Base-by-base conservation (phyloP, 2,329 filamentous ascomycete genomes). In the Ophiostoma pallidulum region DNA sequence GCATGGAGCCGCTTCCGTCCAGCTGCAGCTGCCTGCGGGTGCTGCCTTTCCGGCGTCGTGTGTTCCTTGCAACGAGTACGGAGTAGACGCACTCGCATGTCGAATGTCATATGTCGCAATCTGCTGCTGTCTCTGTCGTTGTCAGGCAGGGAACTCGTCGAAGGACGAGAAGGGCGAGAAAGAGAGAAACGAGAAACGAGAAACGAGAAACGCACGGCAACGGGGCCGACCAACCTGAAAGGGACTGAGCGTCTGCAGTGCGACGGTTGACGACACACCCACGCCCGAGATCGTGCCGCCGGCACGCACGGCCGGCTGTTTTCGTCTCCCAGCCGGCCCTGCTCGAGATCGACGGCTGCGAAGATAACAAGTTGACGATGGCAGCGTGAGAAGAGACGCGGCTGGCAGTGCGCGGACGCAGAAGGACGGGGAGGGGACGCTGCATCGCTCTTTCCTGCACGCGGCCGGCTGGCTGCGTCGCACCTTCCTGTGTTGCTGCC, bases 401-500 rank as follows among this genome's bases (percentile, higher is more conserved):
- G 13, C 26, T 5, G 16, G 13, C 9, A n/a, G 13, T n/a, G n/a
- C 14, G 22, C n/a, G 16, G 22, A 18, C 10, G 33, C 13, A 36
- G n/a, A 38, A 16, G n/a, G 38, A 24, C 18, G 31, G 12, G 36
- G 38, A 10, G 4, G 16, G 10, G 19, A 29, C 13, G 9, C 41
- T 33, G 16, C 35, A 48, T 48, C n/a, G 35, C 26, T 39, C 46
- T 40, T 44, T 44, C 46, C 29, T 18, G 40, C 12, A 39, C 33
- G 20, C 10, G 16, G n/a, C 20, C 22, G 16, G 22, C 31, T 44
- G 31, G 29, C 35, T 29, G 33, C 16, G 20, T 35, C 32, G 45
- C 45, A 42, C 43, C 48, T 50, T 50, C 48, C 48, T 18, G 42
- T 39, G 38, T 42, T 42, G 47, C 33, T n/a, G n/a, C n/a, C n/a